These are phyloP conservation scores for Papiliotrema terrestris DNA, from an alignment of 1,284 basidiomycete genomes.

Conservation along the genomic window DNA sequence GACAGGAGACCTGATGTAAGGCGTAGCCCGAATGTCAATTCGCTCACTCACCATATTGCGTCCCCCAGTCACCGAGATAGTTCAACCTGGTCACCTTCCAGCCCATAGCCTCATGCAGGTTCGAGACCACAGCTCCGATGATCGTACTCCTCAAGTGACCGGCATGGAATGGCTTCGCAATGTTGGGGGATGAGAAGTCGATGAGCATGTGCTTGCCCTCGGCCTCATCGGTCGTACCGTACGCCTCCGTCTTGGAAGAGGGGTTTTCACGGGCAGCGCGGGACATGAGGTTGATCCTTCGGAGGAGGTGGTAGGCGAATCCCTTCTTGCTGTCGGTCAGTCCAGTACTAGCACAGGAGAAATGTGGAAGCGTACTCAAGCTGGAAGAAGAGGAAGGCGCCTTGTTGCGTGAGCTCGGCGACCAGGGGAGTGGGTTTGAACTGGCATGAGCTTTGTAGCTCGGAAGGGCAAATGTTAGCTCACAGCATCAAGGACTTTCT, in stretches of 20 bases:
- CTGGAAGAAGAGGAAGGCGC: slow-evolving; percentile 79
- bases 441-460: slow-evolving; percentile 52
- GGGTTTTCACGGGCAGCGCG: slow-evolving; percentile 31
- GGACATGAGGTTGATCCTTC: slow-evolving; percentile 73
- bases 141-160: slow-evolving; percentile 96
- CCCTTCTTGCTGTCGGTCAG: slow-evolving; percentile 49
- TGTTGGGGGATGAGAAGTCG: slow-evolving; percentile 94
- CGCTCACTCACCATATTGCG: slow-evolving; percentile 60
- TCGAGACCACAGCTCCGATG: slow-evolving; percentile 90
- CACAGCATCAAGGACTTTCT: slow-evolving; percentile 70
- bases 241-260: slow-evolving; percentile 54
- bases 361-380: slow-evolving; percentile 52
- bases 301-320: slow-evolving; percentile 72
- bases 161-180: slow-evolving; percentile 98
- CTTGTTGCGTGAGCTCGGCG: slow-evolving; percentile 58
- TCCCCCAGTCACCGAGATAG: slow-evolving; percentile 94
- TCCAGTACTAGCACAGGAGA: neutral
- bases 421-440: slow-evolving; percentile 55
- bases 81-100: slow-evolving; percentile 91
- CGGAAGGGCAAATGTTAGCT: slow-evolving; percentile 32
- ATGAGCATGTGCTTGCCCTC: slow-evolving; percentile 64
- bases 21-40: neutral
- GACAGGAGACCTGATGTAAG: slow-evolving; percentile 67
- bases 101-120: slow-evolving; percentile 87
- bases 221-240: slow-evolving; percentile 71